phyloP scores from a whole-genome alignment of 345 rosid species.

The Raphanus sativus region DNA sequence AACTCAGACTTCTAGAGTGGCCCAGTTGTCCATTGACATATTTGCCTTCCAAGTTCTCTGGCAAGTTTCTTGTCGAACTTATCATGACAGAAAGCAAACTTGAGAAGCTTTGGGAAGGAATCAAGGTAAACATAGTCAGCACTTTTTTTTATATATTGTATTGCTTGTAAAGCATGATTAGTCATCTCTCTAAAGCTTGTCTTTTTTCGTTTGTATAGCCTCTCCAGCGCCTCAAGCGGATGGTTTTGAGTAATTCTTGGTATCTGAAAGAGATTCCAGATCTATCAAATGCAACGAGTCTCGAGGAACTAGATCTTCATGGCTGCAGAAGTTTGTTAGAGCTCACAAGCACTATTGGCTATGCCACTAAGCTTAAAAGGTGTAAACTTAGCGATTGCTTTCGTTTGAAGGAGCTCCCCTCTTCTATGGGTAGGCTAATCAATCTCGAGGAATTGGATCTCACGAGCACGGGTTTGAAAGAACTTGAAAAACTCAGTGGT shows the following conservation, averaged over 20 bases:
- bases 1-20: neutral
- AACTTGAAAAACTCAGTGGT: neutral
- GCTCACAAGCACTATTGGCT: constrained; percentile 11
- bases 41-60: constrained; percentile 11
- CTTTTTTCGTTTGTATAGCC: neutral
- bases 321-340: neutral
- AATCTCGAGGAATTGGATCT: constrained; percentile 4
- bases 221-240: neutral
- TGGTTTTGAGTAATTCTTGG: neutral
- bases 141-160: neutral
- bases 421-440: neutral
- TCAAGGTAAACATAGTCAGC: neutral
- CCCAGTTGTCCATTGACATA: neutral
- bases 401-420: constrained; percentile 2
- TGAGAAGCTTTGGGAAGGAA: constrained; percentile 26
- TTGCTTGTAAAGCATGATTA: neutral
- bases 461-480: neutral
- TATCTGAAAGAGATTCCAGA: neutral
- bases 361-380: constrained; percentile 12
- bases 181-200: neutral
- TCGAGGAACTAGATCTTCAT: neutral
- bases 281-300: neutral
- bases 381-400: neutral
- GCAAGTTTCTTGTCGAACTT: constrained; percentile 21
- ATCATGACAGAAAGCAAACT: neutral